phyloP scores from a whole-genome alignment of 129 eudicot species.

The Oenanthe sinensis region DNA sequence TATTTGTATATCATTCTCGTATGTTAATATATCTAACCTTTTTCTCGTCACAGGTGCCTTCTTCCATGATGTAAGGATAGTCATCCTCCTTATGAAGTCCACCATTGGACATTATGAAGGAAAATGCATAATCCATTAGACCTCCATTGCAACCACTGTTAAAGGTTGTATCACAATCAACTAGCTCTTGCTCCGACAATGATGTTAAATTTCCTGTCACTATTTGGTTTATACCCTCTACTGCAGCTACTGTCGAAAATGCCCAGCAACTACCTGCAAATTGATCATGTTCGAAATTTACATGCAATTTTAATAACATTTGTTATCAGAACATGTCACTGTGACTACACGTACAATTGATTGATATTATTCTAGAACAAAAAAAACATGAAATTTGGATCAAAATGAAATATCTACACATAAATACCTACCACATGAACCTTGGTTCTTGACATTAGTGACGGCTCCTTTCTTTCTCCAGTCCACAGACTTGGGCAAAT shows the following conservation, averaged over 20 bases:
- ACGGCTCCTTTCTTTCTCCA: constrained; percentile 99
- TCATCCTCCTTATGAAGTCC: constrained; percentile 92
- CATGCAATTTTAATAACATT: not conserved
- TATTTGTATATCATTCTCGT: not conserved
- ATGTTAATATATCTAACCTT: constrained; percentile 32
- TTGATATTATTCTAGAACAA: not conserved
- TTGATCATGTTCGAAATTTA: not conserved
- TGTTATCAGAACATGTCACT: not conserved
- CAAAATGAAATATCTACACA: not conserved
- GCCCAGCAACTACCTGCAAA: constrained; percentile 78
- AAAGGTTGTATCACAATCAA: constrained; percentile 69
- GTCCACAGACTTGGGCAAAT: constrained; percentile 79
- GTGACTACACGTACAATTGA: not conserved
- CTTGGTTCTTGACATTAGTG: constrained; percentile 79
- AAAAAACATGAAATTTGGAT: not conserved
- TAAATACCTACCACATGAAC: constrained; percentile 67
- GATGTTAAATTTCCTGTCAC: constrained; percentile 45
- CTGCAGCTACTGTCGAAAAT: constrained; percentile 64
- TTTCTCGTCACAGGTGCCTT: constrained; percentile 83
- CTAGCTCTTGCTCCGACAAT: constrained; percentile 74
- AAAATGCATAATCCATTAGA: constrained; percentile 85
- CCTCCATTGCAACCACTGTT: constrained; percentile 92
- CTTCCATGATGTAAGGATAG: constrained; percentile 89
- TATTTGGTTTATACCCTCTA: constrained; percentile 71
- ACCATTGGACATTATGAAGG: constrained; percentile 46